These are phyloP conservation scores for Priceomyces haplophilus DNA, from an alignment of 805 yeast genomes.

Conservation along the genomic window DNA sequence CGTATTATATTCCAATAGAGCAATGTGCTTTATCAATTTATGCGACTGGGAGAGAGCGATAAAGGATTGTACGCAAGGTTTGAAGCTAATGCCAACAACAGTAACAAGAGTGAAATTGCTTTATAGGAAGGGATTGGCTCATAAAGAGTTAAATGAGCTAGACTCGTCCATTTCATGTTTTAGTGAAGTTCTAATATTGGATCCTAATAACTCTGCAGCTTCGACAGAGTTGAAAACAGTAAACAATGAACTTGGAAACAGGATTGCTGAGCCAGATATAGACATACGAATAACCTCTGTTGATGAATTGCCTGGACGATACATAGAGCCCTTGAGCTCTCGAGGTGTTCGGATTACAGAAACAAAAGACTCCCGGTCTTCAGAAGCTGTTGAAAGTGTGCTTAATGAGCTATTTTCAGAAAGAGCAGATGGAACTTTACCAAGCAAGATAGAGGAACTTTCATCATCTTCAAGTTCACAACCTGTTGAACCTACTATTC, in stretches of 20 bases:
- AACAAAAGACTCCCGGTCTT: neutral
- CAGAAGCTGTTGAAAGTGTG: slow-evolving; percentile 1
- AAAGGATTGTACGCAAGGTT: slow-evolving; percentile 49
- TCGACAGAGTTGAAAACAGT: slow-evolving; percentile 28
- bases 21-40: slow-evolving; percentile 59
- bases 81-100: slow-evolving; percentile 26
- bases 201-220: slow-evolving; percentile 40
- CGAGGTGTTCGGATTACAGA: neutral
- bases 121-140: slow-evolving; percentile 49
- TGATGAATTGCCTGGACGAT: slow-evolving; percentile 41
- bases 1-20: slow-evolving; percentile 62
- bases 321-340: slow-evolving; percentile 7
- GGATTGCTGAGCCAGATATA: neutral
- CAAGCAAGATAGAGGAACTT: neutral
- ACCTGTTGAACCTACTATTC: slow-evolving; percentile 22
- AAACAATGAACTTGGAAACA: neutral
- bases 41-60: slow-evolving; percentile 48
- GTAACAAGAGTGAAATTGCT: slow-evolving; percentile 45
- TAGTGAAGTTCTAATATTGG: slow-evolving; percentile 37
- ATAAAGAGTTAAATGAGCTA: slow-evolving; percentile 23
- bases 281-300: slow-evolving; percentile 41
- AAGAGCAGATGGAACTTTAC: no score
- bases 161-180: slow-evolving; percentile 27
- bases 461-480: neutral
- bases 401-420: slow-evolving; percentile 12